phyloP scores from a whole-genome alignment of 257 asterid species.

The Misopates orontium region DNA sequence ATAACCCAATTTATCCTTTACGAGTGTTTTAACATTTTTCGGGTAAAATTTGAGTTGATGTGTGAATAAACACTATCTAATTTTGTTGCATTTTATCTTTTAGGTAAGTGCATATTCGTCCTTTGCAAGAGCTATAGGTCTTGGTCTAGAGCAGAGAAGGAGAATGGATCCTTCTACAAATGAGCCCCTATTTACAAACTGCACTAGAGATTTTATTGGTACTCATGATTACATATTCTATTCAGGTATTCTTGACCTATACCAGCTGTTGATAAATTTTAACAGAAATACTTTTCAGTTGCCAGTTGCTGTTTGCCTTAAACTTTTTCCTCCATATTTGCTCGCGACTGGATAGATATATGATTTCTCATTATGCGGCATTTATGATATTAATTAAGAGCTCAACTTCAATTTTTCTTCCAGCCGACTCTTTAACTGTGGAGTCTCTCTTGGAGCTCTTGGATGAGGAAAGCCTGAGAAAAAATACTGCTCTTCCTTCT shows the following conservation, averaged over 20 bases:
- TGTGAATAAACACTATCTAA: neutral
- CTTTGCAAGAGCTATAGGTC: slow-evolving; percentile 74
- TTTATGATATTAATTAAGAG: too few relatives aligned
- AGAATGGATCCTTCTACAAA: slow-evolving; percentile 82
- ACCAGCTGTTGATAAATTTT: neutral
- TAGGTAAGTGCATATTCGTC: slow-evolving; percentile 99
- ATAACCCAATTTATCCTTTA: slow-evolving; percentile 14
- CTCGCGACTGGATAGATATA: too few relatives aligned
- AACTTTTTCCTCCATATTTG: slow-evolving; percentile 1
- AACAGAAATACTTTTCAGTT: neutral
- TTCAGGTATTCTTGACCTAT: slow-evolving; percentile 55
- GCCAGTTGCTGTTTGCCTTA: too few relatives aligned
- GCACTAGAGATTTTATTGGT: slow-evolving; percentile 91
- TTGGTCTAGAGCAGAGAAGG: slow-evolving; percentile 82
- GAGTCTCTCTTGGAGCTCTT: slow-evolving; percentile 93
- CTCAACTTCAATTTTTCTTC: slow-evolving; percentile 21
- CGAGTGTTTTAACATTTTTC: neutral
- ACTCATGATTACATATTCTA: slow-evolving; percentile 98
- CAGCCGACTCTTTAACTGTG: slow-evolving; percentile 85
- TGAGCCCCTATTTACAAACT: slow-evolving; percentile 90
- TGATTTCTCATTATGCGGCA: neutral
- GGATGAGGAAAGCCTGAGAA: slow-evolving; percentile 94
- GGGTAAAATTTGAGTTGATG: neutral
- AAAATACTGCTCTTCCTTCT: slow-evolving; percentile 98
- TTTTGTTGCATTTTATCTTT: slow-evolving; percentile 21